Base-by-base conservation (phyloP, 2,329 filamentous ascomycete species). In the Aspergillus neoniger region DNA sequence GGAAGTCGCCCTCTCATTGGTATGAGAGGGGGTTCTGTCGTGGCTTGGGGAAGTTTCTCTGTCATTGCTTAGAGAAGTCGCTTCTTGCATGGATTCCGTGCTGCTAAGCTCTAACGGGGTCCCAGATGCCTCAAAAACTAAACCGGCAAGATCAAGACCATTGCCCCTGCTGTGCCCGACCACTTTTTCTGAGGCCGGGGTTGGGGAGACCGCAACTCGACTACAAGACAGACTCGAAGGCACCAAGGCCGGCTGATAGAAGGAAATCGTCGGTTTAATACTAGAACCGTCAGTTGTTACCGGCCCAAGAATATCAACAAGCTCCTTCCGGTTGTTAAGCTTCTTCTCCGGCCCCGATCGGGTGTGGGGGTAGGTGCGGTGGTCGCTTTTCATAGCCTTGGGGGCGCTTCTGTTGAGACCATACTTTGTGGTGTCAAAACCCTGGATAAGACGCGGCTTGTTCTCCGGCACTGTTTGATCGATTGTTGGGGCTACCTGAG, bases 341-440 rank as follows among this genome's bases (percentile, higher is more conserved):
- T 47, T 61, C 36, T 43, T 61, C 9, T 49, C 41, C 6, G 25
- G 12, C 15, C 38, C 9, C 15, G 10, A 7, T 25, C 25, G 21
- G 25, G 28, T 12, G 19, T 38, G 44, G 10, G 47, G 39, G 3
- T 53, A 36, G 30, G 28, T 25, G 19, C 14, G 50, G 23, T 32
- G 19, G 36, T 39, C 39, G n/a, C 17, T 39, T 9, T 39, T 59
- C n/a, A 17, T 36, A 25, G 38, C 7, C 41, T 51, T 53, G 9
- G 43, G 41, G 19, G 28, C n/a, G 5, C 10, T 36, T 32, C 39
- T 47, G 4, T 61, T 62, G 5, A 59, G 51, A 12, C 58, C 63
- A 54, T 70, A 67, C 39, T 63, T 66, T 12, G 60, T 65, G 5
- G 54, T 50, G 43, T 70, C 63, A 9, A 67, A 69, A 6, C n/a